Evolutionary conservation across 352 stramenopile genomes (phyloP), one percentile per base, ranked within the genome.

Genomic region (Phytophthora hybrid): DNA sequence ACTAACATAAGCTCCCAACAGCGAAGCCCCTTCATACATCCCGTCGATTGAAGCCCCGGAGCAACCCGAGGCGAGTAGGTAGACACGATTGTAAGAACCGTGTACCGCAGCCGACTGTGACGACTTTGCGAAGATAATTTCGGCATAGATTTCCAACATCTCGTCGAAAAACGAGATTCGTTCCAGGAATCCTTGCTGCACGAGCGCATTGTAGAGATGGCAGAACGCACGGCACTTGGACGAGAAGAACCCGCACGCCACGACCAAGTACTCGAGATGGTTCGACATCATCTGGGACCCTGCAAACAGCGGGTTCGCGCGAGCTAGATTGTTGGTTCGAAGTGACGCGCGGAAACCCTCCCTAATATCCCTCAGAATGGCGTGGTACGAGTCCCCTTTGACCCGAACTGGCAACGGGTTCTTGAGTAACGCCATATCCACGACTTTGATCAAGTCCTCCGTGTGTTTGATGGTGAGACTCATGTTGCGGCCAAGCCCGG

Each of bases 131-230:
- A 84, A 84, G 31, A 78, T 68, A 18, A 53, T 57, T 16, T 63
- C 5, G 9, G 65, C 72, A 29, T 78, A 78, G 8, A 76, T 32
- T 0, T 59, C 26, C 39, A 84, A 52, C 29, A 78, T 19, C 0
- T 69, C 64, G 9, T 80, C 74, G 19, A 77, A 65, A 49, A 82
- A 76, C 9, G 64, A 51, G 11, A 74, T 76, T 16, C 16, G 16
- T 0, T 56, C 13, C 0, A 82, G 10, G 7, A 77, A 52, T 1
- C 56, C 29, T 52, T 63, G 49, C 23, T 78, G 54, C 23, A 65
- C 37, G 2, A 84, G 54, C 3, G 71, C 71, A 32, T 69, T 64
- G 54, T 80, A 84, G 41, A 84, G 37, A 23, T 83, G 69, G 0
- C 66, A 41, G 21, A 83, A 81, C 21, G 66, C 66, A 29, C 69